Percentiles rank a stretch among this genome's conserved stretches.
Evolutionary conservation across 768 basidiomycete genomes (phyloP).

Genomic region (Mycena chlorophos): DNA sequence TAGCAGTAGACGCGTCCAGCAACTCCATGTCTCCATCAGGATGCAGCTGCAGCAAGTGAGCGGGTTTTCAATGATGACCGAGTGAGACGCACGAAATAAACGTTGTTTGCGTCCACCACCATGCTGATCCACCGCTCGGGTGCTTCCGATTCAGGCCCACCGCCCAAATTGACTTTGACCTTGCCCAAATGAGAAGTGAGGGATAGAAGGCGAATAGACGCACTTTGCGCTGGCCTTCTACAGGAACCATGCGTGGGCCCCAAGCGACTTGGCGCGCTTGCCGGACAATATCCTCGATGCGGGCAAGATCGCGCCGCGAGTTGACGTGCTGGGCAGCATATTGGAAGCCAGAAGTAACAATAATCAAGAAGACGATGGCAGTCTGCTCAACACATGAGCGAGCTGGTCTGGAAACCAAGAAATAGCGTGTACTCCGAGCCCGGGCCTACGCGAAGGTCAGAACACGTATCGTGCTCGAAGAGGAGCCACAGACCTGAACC

Average conservation of each 20-base stretch:
- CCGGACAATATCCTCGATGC: conserved; percentile 59
- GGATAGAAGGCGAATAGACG: conserved; percentile 13
- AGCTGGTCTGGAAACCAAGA: not conserved
- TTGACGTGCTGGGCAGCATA: conserved; percentile 77
- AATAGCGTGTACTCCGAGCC: conserved; percentile 8
- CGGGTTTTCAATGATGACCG: too few relatives aligned
- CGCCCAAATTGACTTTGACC: conserved; percentile 74
- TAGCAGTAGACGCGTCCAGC: conserved; percentile 60
- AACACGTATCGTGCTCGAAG: conserved; percentile 24
- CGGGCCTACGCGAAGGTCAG: not conserved
- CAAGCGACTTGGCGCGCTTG: conserved; percentile 77
- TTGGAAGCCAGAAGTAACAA: conserved; percentile 81
- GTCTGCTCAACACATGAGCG: conserved; percentile 41
- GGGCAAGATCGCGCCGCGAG: conserved; percentile 66
- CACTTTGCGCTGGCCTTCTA: conserved; percentile 70
- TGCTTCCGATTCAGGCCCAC: conserved; percentile 58
- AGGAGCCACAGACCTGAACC: conserved; percentile 88
- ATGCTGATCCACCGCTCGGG: conserved; percentile 68
- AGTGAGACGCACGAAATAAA: conserved; percentile 59
- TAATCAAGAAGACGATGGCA: conserved; percentile 73
- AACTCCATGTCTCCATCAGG: conserved; percentile 55
- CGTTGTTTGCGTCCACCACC: conserved; percentile 74
- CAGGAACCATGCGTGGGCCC: conserved; percentile 73
- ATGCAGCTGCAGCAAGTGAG: conserved; percentile 65
- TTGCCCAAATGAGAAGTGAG: conserved; percentile 28